Evolutionary conservation across 2,329 filamentous ascomycete species (phyloP), one percentile per base, ranked within the genome.

Genomic region (Cladosporium sp.): DNA sequence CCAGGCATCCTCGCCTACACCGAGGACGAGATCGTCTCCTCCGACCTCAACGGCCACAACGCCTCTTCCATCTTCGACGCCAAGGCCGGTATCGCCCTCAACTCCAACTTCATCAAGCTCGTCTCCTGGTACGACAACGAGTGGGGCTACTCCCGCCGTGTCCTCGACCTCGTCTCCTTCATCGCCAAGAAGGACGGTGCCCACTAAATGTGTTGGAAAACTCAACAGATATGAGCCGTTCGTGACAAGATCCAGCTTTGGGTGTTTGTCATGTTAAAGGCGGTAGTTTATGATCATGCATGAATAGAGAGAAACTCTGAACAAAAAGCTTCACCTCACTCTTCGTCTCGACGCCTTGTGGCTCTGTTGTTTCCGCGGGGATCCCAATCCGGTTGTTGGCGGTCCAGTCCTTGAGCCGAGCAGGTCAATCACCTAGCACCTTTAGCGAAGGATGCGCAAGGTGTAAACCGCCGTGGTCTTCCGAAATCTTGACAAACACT

Each of bases 21-120:
- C 58, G 92, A 96, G 82, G 93, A 98, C 73, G 92, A 95, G 54
- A 76, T 98, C 64, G 93, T 98, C 78, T 96, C 91, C 69, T 84
- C 81, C 64, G 93, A 98, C 77, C 73, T 97, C 75, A 93, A 87
- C 79, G 93, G 93, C 75, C 87, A 97, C 81, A 82, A 79, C 73
- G 77, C 84, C 84, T 96, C 91, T 63, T 96, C 91, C 79, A 95
- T 97, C 83, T 96, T 98, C 77, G 93, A 98, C 74, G 91, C 90
- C 75, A 95, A 95, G 87, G 93, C 93, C 58, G 93, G 93, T 83
- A 97, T 98, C 77, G 87, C 91, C 63, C 86, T 98, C 68, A 98
- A 97, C 85, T 77, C 90, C 70, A 91, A 96, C 85, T 97, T 97
- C 75, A 85, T 95, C 83, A 98, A 98, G 87, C 83, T 98, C 59